A percentile compares a stretch with the other conserved stretches of the same genome.
Evolutionary conservation across 2,329 filamentous ascomycete genomes (phyloP).

Genomic region (Verticillium nubilum): DNA sequence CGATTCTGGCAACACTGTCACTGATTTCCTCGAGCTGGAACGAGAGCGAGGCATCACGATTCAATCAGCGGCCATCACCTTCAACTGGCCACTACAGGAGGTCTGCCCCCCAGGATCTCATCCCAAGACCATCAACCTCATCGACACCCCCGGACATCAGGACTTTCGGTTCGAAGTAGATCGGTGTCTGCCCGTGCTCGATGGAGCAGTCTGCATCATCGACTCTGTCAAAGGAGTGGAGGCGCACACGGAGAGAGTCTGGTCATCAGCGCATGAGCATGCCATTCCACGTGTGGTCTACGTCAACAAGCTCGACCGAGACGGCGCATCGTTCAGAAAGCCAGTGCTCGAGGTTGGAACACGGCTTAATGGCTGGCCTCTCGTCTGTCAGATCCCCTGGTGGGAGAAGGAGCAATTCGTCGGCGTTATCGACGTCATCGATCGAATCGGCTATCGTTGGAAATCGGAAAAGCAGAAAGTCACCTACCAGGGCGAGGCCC

Average conservation of each 20-base stretch:
- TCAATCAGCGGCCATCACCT: conserved; percentile 93
- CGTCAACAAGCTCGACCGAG: conserved; percentile 74
- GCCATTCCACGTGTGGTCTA: conserved; percentile 75
- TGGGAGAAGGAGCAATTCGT: conserved; percentile 77
- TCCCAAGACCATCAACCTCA: conserved; percentile 74
- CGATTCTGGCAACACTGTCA: conserved; percentile 93
- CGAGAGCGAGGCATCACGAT: conserved; percentile 92
- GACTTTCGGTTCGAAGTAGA: conserved; percentile 98
- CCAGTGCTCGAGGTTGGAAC: conserved; percentile 82
- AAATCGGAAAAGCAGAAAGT: conserved; percentile 31
- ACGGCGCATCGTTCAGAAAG: conserved; percentile 73
- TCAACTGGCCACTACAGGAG: conserved; percentile 73
- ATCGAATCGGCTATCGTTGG: conserved; percentile 72
- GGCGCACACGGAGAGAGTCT: conserved; percentile 94
- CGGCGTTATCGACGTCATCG: conserved; percentile 80
- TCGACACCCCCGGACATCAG: conserved; percentile 94
- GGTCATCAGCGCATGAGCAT: conserved; percentile 83
- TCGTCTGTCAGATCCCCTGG: conserved; percentile 94
- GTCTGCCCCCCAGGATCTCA: conserved; percentile 17
- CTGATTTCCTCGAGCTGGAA: conserved; percentile 92
- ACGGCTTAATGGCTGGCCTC: conserved; percentile 75
- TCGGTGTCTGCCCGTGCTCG: conserved; percentile 79
- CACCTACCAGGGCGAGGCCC: conserved; percentile 17
- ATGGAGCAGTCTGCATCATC: conserved; percentile 88
- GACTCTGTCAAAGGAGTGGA: conserved; percentile 93